Percentiles rank a stretch among this genome's conserved stretches.
These are phyloP conservation scores for Torulaspora delbrueckii DNA, from an alignment of 805 yeast genomes.

Conservation along the genomic window DNA sequence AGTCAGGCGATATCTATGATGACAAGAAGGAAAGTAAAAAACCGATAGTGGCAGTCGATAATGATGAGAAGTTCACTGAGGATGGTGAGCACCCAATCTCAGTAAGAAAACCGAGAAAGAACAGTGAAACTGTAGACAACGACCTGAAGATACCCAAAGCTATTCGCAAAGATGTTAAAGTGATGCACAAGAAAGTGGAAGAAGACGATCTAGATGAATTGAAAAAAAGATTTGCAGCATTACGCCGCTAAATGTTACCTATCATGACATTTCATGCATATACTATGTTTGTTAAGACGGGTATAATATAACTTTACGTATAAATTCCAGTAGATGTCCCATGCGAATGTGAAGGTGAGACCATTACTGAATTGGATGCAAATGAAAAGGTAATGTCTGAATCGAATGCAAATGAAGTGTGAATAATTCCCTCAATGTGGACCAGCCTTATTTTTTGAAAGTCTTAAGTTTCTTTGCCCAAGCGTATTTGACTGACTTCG, in stretches of 20 bases:
- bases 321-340: not conserved
- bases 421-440: not conserved
- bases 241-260: conserved; percentile 41
- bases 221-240: conserved; percentile 70
- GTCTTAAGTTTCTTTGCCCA: conserved; percentile 56
- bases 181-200: conserved; percentile 24
- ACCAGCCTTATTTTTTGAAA: conserved; percentile 7
- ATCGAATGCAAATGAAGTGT: not conserved
- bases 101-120: conserved; percentile 40
- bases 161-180: conserved; percentile 36
- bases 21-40: conserved; percentile 23
- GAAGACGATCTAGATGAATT: conserved; percentile 58
- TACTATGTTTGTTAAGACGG: not conserved
- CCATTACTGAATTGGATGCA: not conserved
- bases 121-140: conserved; percentile 39
- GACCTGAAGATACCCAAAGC: conserved; percentile 40
- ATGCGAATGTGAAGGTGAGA: not conserved
- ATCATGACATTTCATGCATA: not conserved
- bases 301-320: not conserved
- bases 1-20: not conserved
- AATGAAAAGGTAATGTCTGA: not conserved
- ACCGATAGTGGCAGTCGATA: conserved; percentile 38
- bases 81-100: conserved; percentile 39
- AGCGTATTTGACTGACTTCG: conserved; percentile 68
- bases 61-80: conserved; percentile 25